Percentiles rank a stretch among this genome's conserved stretches.
Conservation (phyloP, 2,329 filamentous ascomycete genomes). For the Neobulgaria alba region DNA sequence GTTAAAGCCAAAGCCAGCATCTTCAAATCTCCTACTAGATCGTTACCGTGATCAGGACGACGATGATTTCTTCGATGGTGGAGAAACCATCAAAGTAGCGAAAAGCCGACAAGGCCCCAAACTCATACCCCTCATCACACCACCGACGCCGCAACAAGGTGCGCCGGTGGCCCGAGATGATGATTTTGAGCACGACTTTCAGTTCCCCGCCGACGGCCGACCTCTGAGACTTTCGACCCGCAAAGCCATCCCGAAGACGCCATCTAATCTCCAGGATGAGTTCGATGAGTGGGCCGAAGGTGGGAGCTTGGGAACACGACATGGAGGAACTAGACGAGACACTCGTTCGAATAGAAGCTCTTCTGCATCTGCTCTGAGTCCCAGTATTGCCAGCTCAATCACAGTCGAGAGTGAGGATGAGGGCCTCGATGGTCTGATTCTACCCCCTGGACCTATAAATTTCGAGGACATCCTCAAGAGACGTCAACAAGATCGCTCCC, state of each 20-base stretch:
- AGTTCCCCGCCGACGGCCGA: conserved; percentile 58
- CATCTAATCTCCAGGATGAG: conserved; percentile 58
- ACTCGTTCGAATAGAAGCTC: conserved; percentile 75
- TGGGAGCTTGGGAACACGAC: conserved; percentile 81
- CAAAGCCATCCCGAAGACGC: conserved; percentile 54
- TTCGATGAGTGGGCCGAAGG: conserved; percentile 90
- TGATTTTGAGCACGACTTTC: conserved; percentile 64
- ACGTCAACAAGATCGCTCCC: conserved; percentile 53
- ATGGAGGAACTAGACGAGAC: conserved; percentile 77
- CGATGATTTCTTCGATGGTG: conserved; percentile 55
- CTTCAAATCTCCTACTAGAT: conserved; percentile 47
- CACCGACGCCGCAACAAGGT: conserved; percentile 42
- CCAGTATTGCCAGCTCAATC: conserved; percentile 84
- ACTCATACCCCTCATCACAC: conserved; percentile 44
- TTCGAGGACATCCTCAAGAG: conserved; percentile 71
- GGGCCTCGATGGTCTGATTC: conserved; percentile 76
- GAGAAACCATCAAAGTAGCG: conserved; percentile 59
- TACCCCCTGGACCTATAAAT: conserved; percentile 77
- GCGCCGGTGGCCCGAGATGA: conserved; percentile 40
- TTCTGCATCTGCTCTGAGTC: conserved; percentile 80
- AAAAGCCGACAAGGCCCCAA: conserved; percentile 48
- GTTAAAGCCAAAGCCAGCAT: conserved; percentile 19
- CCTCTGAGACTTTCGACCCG: conserved; percentile 52
- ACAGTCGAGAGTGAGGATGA: conserved; percentile 92
- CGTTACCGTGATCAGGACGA: conserved; percentile 55